A percentile compares a stretch with the other conserved stretches of the same genome.
phyloP scores from a whole-genome alignment of 2,329 filamentous ascomycete species.

The Diaporthe longicolla region DNA sequence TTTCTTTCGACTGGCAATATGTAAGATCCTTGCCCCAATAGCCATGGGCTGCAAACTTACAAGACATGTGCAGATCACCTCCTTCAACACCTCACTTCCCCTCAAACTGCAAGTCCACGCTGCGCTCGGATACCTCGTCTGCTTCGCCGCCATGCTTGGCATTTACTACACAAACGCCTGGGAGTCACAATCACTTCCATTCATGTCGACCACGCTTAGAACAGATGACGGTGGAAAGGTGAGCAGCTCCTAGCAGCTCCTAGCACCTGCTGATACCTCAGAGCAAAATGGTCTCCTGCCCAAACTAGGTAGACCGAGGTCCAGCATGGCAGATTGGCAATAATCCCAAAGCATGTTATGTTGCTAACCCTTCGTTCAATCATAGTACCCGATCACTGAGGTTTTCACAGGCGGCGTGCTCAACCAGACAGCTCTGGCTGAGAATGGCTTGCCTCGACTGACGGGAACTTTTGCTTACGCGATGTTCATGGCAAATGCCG shows the following conservation, averaged over 20 bases:
- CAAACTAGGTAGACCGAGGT: background rate
- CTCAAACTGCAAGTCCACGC: conserved; percentile 64
- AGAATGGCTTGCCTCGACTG: conserved; percentile 62
- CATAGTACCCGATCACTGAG: conserved; percentile 54
- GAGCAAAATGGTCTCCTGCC: too few species aligned
- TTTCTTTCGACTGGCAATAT: conserved; percentile 70
- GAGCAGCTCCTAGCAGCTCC: background rate
- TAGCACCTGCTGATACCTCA: too few species aligned
- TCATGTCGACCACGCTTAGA: conserved; percentile 67
- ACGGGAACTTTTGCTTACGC: conserved; percentile 65
- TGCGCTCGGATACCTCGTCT: conserved; percentile 61
- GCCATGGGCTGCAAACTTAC: conserved; percentile 23
- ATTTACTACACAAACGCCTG: conserved; percentile 67
- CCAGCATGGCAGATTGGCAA: background rate
- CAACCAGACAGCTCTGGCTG: conserved; percentile 55
- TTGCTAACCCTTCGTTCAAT: background rate
- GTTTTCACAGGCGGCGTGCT: conserved; percentile 60
- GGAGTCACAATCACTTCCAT: conserved; percentile 61
- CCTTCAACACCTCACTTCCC: conserved; percentile 66
- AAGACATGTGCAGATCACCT: conserved; percentile 62
- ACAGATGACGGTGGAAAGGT: conserved; percentile 53
- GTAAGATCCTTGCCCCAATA: conserved; percentile 53
- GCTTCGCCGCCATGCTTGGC: conserved; percentile 63
- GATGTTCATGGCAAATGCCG: conserved; percentile 70
- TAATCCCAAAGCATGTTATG: too few species aligned